Evolutionary conservation across 2,329 filamentous ascomycete species (phyloP), one percentile per base, ranked within the genome.

Genomic region (Aspergillus fijiensis): DNA sequence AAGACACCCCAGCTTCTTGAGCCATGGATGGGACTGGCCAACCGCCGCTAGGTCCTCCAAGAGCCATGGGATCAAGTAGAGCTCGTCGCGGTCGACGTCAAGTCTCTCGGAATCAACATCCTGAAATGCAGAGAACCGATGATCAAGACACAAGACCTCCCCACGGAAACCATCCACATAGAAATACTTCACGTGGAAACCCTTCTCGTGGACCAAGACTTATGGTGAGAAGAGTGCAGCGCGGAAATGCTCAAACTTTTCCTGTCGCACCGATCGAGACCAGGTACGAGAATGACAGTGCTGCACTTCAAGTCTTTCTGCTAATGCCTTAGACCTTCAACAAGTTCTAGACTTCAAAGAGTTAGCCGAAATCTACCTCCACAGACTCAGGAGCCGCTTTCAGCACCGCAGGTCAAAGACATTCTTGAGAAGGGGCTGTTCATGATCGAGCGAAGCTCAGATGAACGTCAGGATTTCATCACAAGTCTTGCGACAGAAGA

Each of bases 401-500:
- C 53, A 23, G 25, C 42, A 2, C 19, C 42, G 10, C 53, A 55
- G 6, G 49, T 55, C 42, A 25, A 47, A 48, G 27, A 35, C 7
- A 49, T 49, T 35, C 53, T 55, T 11, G 53, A 49, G 25, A 31
- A 2, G 29, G 53, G 53, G 21, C 42, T 55, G 11, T 21, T 27
- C 2, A 55, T 49, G 53, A 49, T 55, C 53, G n/a, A 31, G 7
- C 21, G 14, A 19, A 33, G 27, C 19, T 21, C 42, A 21, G 45
- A 55, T 14, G 48, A 45, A 1, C 25, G 53, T 4, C 21, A 29
- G 29, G 33, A 19, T 4, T 55, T 55, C 5, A 45, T 60, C 31
- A 54, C 51, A n/a, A 12, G 49, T 9, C 49, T 60, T 12, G 55
- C 35, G 2, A 58, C 58, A 16, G 61, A 63, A 35, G 11, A 51